Evolutionary conservation across 306 rosid species (phyloP).

Genomic region (Lupinus albus): DNA sequence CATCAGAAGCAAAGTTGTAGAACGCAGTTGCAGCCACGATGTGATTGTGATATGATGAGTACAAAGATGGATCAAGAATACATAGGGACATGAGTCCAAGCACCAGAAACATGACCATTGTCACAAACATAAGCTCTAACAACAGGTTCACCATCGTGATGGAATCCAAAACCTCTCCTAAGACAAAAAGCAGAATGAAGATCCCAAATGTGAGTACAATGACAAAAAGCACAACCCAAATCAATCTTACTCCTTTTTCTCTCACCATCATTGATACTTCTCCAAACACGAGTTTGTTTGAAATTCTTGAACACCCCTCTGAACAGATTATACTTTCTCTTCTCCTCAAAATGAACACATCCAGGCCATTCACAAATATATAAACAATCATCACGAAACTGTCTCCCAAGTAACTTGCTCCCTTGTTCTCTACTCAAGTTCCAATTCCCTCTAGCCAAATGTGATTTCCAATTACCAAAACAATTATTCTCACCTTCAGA

Average conservation of each 20-base stretch:
- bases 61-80: too few relatives aligned
- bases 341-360: conserved; percentile 74
- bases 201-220: conserved; percentile 67
- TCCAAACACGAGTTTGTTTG: conserved; percentile 65
- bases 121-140: conserved; percentile 87
- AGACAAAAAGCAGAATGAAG: conserved; percentile 78
- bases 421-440: conserved; percentile 72
- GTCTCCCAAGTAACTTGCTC: conserved; percentile 67
- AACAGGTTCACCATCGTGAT: conserved; percentile 84
- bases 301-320: conserved; percentile 75
- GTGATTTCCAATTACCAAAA: conserved; percentile 45
- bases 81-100: conserved; percentile 84
- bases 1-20: too few relatives aligned
- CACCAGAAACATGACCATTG: conserved; percentile 91
- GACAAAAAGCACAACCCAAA: conserved; percentile 68
- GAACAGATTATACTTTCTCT: conserved; percentile 71
- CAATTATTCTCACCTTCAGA: too few relatives aligned
- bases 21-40: too few relatives aligned
- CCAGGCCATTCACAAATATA: conserved; percentile 86
- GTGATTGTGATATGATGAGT: too few relatives aligned
- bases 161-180: conserved; percentile 70
- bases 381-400: conserved; percentile 71
- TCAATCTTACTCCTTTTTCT: conserved; percentile 58
- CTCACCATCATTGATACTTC: conserved; percentile 52
- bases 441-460: conserved; percentile 73